phyloP scores from a whole-genome alignment of 345 rosid genomes.

The Conringia planisiliqua region DNA sequence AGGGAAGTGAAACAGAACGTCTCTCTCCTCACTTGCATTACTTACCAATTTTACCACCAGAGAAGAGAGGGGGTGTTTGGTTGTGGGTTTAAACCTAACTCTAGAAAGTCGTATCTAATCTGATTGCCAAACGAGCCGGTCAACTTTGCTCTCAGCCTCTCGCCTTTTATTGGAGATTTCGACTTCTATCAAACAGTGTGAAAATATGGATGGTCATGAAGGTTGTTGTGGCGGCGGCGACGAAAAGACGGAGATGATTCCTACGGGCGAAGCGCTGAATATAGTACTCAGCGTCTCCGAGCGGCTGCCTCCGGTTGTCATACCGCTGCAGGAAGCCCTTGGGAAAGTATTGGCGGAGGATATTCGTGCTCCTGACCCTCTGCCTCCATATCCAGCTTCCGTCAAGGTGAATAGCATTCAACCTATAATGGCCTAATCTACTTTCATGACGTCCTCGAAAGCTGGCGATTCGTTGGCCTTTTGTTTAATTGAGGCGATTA shows the following conservation, averaged over 20 bases:
- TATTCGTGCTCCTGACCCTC: constrained; percentile 76
- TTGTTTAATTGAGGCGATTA: no score
- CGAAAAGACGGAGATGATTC: constrained; percentile 41
- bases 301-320: constrained; percentile 54
- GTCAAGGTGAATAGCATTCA: constrained; percentile 48
- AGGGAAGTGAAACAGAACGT: constrained; percentile 16
- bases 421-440: background rate
- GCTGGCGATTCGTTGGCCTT: no score
- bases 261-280: constrained; percentile 62
- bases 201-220: constrained; percentile 29
- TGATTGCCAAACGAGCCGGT: constrained; percentile 19
- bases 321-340: constrained; percentile 59
- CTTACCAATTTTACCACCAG: background rate
- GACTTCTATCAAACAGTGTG: no score
- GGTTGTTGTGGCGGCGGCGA: constrained; percentile 16
- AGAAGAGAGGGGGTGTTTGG: constrained; percentile 22
- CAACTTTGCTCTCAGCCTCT: constrained; percentile 5
- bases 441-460: no score
- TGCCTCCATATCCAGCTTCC: constrained; percentile 96
- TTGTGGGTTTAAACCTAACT: background rate
- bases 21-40: background rate
- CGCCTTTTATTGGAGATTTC: no score
- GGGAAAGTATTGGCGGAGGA: constrained; percentile 87
- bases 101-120: background rate
- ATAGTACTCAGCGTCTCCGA: constrained; percentile 53